Evolutionary conservation across 2,329 filamentous ascomycete genomes (phyloP).

Genomic region (Dactylellina parvicollis): DNA sequence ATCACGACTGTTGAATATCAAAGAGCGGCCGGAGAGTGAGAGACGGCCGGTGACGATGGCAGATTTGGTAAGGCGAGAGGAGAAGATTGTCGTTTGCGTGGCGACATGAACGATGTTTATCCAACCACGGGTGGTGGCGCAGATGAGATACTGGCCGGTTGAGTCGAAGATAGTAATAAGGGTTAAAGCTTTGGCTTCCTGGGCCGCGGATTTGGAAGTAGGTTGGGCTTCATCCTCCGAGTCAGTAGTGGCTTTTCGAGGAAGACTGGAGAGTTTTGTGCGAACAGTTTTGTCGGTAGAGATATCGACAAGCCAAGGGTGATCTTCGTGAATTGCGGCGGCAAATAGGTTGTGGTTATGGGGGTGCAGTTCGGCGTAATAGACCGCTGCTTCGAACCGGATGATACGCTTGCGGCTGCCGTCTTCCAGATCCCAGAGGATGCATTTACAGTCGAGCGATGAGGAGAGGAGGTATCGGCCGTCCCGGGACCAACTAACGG

Average conservation of each 20-base stretch:
- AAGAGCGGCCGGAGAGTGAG: constrained; percentile 82
- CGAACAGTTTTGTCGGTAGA: constrained; percentile 60
- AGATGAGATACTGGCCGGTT: constrained; percentile 85
- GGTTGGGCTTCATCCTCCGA: constrained; percentile 68
- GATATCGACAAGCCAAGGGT: constrained; percentile 86
- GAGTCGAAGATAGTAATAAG: constrained; percentile 90
- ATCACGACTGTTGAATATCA: constrained; percentile 93
- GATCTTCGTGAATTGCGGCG: constrained; percentile 90
- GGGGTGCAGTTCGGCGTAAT: constrained; percentile 94
- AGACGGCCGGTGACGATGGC: constrained; percentile 88
- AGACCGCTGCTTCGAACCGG: constrained; percentile 90
- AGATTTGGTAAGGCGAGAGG: constrained; percentile 84
- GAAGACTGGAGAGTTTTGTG: constrained; percentile 63
- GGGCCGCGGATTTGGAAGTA: constrained; percentile 85
- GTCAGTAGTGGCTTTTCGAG: constrained; percentile 74
- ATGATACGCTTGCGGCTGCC: constrained; percentile 80
- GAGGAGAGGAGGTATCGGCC: constrained; percentile 91
- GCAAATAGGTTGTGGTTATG: constrained; percentile 87
- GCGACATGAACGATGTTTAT: constrained; percentile 91
- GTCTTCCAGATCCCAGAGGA: constrained; percentile 89
- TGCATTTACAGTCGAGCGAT: constrained; percentile 95
- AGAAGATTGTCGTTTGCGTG: constrained; percentile 84
- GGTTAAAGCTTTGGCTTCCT: constrained; percentile 93
- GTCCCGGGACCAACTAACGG: constrained; percentile 89
- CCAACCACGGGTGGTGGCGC: constrained; percentile 94